These are phyloP conservation scores for Daldinia concentrica DNA, from an alignment of 495 filamentous ascomycete species.

Conservation along the genomic window DNA sequence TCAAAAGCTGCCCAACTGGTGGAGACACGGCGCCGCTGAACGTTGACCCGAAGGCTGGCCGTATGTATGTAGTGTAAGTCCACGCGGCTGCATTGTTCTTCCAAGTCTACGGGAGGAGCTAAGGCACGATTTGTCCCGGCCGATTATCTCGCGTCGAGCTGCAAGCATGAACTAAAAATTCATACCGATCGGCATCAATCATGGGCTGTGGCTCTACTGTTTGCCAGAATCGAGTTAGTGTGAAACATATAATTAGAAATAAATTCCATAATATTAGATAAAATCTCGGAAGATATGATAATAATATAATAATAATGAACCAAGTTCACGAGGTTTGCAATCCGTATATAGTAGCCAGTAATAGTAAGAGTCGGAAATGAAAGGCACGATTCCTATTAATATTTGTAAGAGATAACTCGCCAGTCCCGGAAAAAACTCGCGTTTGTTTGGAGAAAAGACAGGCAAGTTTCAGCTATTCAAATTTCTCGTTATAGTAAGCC, in stretches of 20 bases:
- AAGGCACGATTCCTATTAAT: not conserved
- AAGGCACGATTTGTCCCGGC: not conserved
- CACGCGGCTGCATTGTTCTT: not conserved
- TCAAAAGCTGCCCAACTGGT: not conserved
- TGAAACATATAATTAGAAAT: conserved; percentile 1
- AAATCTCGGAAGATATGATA: not conserved
- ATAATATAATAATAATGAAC: not conserved
- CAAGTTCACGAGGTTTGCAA: not conserved
- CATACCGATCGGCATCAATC: not conserved
- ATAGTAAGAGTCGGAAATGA: not conserved
- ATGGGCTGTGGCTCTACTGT: not conserved
- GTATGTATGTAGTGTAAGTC: not conserved
- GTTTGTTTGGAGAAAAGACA: not conserved
- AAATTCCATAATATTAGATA: not conserved
- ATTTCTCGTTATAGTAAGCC: conserved; percentile 1
- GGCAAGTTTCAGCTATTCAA: conserved; percentile 4
- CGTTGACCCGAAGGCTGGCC: not conserved
- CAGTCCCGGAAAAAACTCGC: not conserved
- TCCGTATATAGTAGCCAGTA: not conserved
- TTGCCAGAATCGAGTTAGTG: not conserved
- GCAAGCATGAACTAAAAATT: not conserved
- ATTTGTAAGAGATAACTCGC: not conserved
- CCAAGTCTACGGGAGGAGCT: not conserved
- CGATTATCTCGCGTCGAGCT: conserved; percentile 7
- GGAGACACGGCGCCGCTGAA: not conserved